Conservation (phyloP, 495 filamentous ascomycete species). For the Lophiotrema nucula region DNA sequence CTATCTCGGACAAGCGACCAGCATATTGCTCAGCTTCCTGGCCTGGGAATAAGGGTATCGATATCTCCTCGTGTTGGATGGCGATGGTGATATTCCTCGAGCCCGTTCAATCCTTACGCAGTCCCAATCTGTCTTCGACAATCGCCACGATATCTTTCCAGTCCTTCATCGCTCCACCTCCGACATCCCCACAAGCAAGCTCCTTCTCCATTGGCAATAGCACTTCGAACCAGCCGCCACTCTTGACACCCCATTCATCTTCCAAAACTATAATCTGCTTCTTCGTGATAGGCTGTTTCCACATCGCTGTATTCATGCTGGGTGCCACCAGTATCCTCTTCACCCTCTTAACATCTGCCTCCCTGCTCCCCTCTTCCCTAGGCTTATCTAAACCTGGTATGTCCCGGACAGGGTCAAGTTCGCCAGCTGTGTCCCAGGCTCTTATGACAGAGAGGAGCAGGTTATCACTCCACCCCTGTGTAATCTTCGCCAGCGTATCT, state of each 20-base stretch:
- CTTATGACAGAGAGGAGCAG: slow-evolving; percentile 71
- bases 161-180: slow-evolving; percentile 73
- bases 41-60: too few species aligned
- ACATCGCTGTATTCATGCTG: slow-evolving; percentile 91
- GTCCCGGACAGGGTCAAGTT: slow-evolving; percentile 49
- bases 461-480: slow-evolving; percentile 63
- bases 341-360: slow-evolving; percentile 4
- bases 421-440: slow-evolving; percentile 79
- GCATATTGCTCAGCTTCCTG: too few species aligned
- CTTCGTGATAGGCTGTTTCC: slow-evolving; percentile 74
- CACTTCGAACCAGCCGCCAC: slow-evolving; percentile 71
- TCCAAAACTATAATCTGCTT: slow-evolving; percentile 66
- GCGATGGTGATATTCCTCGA: too few species aligned
- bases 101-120: too few species aligned
- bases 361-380: slow-evolving; percentile 2
- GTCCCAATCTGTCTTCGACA: slow-evolving; percentile 17
- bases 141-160: slow-evolving; percentile 67
- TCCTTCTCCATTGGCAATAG: slow-evolving; percentile 67
- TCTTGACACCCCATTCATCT: slow-evolving; percentile 66
- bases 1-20: too few species aligned
- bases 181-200: slow-evolving; percentile 79
- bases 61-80: too few species aligned
- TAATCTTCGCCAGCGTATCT: slow-evolving; percentile 79
- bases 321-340: slow-evolving; percentile 67
- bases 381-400: slow-evolving; percentile 2